Conservation (phyloP, 1,284 basidiomycete genomes). For the Heliocybe sulcata region DNA sequence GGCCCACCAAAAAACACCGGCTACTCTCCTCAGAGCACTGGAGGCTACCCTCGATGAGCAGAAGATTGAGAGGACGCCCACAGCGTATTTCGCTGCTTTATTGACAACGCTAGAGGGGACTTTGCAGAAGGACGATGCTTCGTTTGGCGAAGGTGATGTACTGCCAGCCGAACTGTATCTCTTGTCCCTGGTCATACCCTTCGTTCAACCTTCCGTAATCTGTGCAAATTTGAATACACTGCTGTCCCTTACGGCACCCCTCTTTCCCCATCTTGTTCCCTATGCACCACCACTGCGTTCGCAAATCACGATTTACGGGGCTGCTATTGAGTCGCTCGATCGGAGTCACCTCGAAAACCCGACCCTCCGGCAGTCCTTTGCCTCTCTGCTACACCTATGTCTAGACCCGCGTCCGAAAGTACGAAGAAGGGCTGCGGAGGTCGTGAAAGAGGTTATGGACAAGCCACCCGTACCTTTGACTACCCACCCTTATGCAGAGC, state of each 20-base stretch:
- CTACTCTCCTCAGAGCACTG: slow-evolving; percentile 82
- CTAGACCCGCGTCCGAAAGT: slow-evolving; percentile 93
- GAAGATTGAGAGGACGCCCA: slow-evolving; percentile 59
- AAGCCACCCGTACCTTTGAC: slow-evolving; percentile 71
- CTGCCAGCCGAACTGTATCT: slow-evolving; percentile 87
- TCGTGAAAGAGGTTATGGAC: slow-evolving; percentile 70
- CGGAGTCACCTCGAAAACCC: slow-evolving; percentile 61
- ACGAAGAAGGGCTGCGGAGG: slow-evolving; percentile 84
- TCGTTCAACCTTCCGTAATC: slow-evolving; percentile 70
- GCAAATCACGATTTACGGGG: slow-evolving; percentile 67
- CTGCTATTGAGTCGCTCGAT: slow-evolving; percentile 62
- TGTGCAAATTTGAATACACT: slow-evolving; percentile 60
- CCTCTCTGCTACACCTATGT: slow-evolving; percentile 74
- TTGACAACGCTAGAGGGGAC: slow-evolving; percentile 75
- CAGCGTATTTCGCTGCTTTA: slow-evolving; percentile 87
- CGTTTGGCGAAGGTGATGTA: slow-evolving; percentile 72
- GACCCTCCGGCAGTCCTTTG: slow-evolving; percentile 71
- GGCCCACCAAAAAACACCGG: slow-evolving; percentile 86
- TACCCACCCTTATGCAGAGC: slow-evolving; percentile 81
- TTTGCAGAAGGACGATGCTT: slow-evolving; percentile 53
- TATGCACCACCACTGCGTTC: slow-evolving; percentile 71
- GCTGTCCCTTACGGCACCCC: slow-evolving; percentile 66
- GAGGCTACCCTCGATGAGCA: slow-evolving; percentile 86
- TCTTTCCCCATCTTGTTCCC: slow-evolving; percentile 60
- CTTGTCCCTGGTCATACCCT: slow-evolving; percentile 72